Base-by-base conservation (phyloP, 2,329 filamentous ascomycete species). In the Phyllosticta citriasiana region DNA sequence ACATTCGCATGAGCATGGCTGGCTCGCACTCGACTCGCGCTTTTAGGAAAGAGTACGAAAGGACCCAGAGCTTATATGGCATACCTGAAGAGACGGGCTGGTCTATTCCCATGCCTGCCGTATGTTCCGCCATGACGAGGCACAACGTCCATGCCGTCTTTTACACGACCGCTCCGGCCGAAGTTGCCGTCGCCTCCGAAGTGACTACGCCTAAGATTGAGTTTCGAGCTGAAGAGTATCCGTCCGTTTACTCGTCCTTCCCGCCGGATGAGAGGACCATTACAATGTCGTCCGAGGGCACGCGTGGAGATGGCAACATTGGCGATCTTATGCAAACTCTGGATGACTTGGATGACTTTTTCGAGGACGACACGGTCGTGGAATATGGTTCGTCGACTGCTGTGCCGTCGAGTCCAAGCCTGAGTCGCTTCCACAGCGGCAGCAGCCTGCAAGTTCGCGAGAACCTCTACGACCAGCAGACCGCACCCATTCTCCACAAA, bases 1-100 rank as follows among this genome's bases (percentile, higher is more conserved):
- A 97, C 70, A 78, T 99, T 62, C 86, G 94, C 50, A 99, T 99
- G 95, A 97, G 93, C 74, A 97, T 99, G 91, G 92, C 91, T 4
- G 88, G 89, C 12, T 87, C 89, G 1, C 91, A 91, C 2, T 94
- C 91, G 0, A 79, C 73, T 60, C 88, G 89, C 67, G 85, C 88
- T 0, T 88, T 94, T 57, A 87, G 90, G 56, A 97, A 97, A 71
- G 92, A 97, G 74, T 97, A 96, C 67, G 93, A 96, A 70, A 87
- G 89, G 24, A 96, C 91, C 0, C 89, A 96, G 72, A 97, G 91
- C 69, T 77, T 99, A 35, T 99, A 97, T 72, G 95, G 95, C 27
- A 97, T 99, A 62, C 94, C 94, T 0, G 93, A 97, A 71, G 87
- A 91, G 24, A 94, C 90, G 16, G 94, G 94, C 1, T 99, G 94